phyloP scores from a whole-genome alignment of 805 yeast species.

The Phaffomyces antillensis region DNA sequence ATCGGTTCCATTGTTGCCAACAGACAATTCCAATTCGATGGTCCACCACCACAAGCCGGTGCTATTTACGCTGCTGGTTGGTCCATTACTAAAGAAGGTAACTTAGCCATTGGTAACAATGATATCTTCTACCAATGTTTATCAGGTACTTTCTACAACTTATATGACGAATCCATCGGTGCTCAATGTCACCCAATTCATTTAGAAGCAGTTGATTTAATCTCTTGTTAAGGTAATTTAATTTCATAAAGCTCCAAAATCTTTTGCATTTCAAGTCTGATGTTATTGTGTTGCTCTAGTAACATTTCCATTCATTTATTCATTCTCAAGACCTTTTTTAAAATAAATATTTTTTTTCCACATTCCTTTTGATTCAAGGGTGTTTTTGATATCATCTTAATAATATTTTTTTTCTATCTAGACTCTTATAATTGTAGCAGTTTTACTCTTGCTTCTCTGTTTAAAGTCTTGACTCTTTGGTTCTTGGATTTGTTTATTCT shows the following conservation, averaged over 20 bases:
- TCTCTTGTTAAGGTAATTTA: slow-evolving; percentile 37
- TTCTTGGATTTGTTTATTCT: too few relatives aligned
- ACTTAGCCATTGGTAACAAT: slow-evolving; percentile 55
- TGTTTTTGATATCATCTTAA: too few relatives aligned
- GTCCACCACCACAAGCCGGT: slow-evolving; percentile 82
- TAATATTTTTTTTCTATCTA: too few relatives aligned
- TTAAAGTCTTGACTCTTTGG: too few relatives aligned
- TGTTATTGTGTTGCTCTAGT: background rate
- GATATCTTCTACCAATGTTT: slow-evolving; percentile 66
- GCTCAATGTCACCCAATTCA: slow-evolving; percentile 57
- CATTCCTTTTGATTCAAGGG: too few relatives aligned
- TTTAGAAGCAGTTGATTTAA: slow-evolving; percentile 50
- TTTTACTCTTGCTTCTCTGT: too few relatives aligned
- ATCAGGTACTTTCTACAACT: slow-evolving; percentile 72
- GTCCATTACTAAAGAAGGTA: slow-evolving; percentile 46
- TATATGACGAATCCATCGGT: slow-evolving; percentile 60
- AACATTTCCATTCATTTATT: background rate
- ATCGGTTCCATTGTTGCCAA: slow-evolving; percentile 25
- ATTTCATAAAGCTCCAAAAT: too few relatives aligned
- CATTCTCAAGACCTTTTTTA: background rate
- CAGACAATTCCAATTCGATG: slow-evolving; percentile 67
- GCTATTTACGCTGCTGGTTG: slow-evolving; percentile 66
- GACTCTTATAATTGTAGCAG: too few relatives aligned
- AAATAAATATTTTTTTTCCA: too few relatives aligned
- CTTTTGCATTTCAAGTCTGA: background rate